A percentile compares a stretch with the other conserved stretches of the same genome.
These are phyloP conservation scores for Globisporangium radiosum DNA, from an alignment of 352 stramenopile species.

Conservation along the genomic window DNA sequence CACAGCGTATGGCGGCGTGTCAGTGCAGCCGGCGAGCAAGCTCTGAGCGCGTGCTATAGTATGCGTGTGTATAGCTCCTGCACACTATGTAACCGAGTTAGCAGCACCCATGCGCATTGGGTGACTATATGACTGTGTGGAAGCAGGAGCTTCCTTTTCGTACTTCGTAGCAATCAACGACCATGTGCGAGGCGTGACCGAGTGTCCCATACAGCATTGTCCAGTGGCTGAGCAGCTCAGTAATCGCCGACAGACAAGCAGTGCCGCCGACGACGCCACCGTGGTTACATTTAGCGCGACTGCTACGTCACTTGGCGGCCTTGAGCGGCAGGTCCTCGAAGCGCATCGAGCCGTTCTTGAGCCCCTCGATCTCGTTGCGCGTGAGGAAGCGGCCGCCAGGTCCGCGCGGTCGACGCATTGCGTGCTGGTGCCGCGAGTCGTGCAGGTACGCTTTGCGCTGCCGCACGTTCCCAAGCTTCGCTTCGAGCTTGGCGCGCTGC, in stretches of 20 bases:
- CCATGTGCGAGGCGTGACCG: too few species aligned
- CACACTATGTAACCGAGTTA: background rate
- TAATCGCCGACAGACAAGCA: too few species aligned
- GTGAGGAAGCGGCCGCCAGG: constrained; percentile 84
- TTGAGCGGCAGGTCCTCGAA: constrained; percentile 53
- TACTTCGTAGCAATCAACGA: too few species aligned
- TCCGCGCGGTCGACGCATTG: constrained; percentile 77
- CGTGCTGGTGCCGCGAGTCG: constrained; percentile 82
- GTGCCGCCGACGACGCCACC: too few species aligned
- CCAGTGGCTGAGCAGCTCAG: too few species aligned
- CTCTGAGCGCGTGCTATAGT: background rate
- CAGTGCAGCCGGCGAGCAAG: background rate
- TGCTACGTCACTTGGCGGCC: constrained; percentile 5
- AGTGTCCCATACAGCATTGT: too few species aligned
- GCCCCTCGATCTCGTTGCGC: constrained; percentile 63
- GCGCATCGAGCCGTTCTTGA: constrained; percentile 61
- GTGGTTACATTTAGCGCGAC: background rate
- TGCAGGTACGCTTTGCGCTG: constrained; percentile 86
- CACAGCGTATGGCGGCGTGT: background rate
- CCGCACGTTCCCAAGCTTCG: constrained; percentile 65
- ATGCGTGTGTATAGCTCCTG: too few species aligned
- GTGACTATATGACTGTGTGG: too few species aligned
- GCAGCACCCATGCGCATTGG: too few species aligned
- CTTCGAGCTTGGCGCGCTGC: constrained; percentile 81
- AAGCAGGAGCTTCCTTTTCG: too few species aligned